Evolutionary conservation across 2,329 filamentous ascomycete genomes (phyloP).

Genomic region (Acrocalymma vagum): DNA sequence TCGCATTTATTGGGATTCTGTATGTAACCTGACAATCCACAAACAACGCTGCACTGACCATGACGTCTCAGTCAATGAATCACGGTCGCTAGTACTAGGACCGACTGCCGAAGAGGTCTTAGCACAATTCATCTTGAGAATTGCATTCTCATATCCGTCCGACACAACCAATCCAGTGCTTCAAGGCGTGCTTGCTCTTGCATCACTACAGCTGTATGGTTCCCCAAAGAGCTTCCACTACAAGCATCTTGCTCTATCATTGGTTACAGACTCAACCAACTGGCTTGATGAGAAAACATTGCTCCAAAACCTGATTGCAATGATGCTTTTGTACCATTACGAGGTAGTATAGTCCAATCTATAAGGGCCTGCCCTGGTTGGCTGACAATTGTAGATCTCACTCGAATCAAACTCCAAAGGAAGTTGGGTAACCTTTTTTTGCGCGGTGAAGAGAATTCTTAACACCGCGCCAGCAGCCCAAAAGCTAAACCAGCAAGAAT

Average conservation of each 20-base stretch:
- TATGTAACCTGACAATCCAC: constrained; percentile 7
- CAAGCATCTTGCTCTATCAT: constrained; percentile 14
- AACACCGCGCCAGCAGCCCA: constrained; percentile 18
- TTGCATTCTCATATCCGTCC: constrained; percentile 16
- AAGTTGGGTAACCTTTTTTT: constrained; percentile 16
- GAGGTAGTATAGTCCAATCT: constrained; percentile 10
- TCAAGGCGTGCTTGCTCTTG: constrained; percentile 19
- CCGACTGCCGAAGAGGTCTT: constrained; percentile 17
- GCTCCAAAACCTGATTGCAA: constrained; percentile 17
- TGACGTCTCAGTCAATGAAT: constrained; percentile 18
- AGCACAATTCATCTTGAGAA: constrained; percentile 17
- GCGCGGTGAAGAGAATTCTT: constrained; percentile 21
- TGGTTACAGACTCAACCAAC: constrained; percentile 12
- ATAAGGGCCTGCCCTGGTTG: constrained; percentile 2
- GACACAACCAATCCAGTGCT: constrained; percentile 18
- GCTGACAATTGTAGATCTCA: constrained; percentile 13
- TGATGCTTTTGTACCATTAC: constrained; percentile 22
- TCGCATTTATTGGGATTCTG: constrained; percentile 18
- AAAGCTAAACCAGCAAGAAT: constrained; percentile 17
- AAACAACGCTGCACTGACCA: constrained; percentile 6
- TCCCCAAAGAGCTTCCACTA: constrained; percentile 18
- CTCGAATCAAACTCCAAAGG: constrained; percentile 14
- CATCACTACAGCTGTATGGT: constrained; percentile 19
- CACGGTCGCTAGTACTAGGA: constrained; percentile 19
- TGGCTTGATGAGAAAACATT: constrained; percentile 16